Percentiles rank a stretch among this genome's conserved stretches.
These are phyloP conservation scores for Ophiosphaerella narmari DNA, from an alignment of 2,329 filamentous ascomycete genomes.

Conservation along the genomic window DNA sequence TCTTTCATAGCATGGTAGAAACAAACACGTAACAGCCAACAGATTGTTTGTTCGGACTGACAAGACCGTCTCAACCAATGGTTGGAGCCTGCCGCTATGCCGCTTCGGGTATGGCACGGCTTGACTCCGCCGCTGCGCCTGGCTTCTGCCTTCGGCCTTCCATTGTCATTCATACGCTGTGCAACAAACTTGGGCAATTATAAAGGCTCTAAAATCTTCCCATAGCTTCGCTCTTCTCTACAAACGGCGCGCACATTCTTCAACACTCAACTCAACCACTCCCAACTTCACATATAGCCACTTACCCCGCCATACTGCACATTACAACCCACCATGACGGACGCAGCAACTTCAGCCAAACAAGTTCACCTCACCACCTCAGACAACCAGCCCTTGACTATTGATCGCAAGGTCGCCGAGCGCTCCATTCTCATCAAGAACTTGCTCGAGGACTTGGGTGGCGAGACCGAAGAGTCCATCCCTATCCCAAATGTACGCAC, in stretches of 20 bases:
- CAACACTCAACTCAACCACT: slow-evolving; percentile 3
- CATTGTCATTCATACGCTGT: too few relatives aligned
- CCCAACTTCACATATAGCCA: slow-evolving; percentile 9
- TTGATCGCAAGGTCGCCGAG: slow-evolving; percentile 79
- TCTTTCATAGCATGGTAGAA: too few relatives aligned
- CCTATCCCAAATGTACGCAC: slow-evolving; percentile 75
- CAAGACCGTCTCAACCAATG: too few relatives aligned
- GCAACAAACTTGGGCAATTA: too few relatives aligned
- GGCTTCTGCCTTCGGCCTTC: too few relatives aligned
- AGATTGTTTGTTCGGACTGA: too few relatives aligned
- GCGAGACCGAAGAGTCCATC: slow-evolving; percentile 67
- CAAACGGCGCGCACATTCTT: neutral
- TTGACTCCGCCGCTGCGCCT: too few relatives aligned
- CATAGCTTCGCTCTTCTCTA: slow-evolving; percentile 5
- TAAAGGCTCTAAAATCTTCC: neutral
- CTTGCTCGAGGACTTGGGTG: slow-evolving; percentile 91
- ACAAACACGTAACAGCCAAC: too few relatives aligned
- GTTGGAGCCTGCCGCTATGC: too few relatives aligned
- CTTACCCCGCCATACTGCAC: slow-evolving; percentile 21
- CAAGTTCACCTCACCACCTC: slow-evolving; percentile 51
- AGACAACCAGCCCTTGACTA: slow-evolving; percentile 52
- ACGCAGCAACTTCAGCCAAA: slow-evolving; percentile 4
- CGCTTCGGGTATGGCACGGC: too few relatives aligned
- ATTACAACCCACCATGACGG: slow-evolving; percentile 28
- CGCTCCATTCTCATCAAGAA: slow-evolving; percentile 97